Evolutionary conservation across 306 rosid genomes (phyloP), one percentile per base, ranked within the genome.

Genomic region (Lotus japonicus): DNA sequence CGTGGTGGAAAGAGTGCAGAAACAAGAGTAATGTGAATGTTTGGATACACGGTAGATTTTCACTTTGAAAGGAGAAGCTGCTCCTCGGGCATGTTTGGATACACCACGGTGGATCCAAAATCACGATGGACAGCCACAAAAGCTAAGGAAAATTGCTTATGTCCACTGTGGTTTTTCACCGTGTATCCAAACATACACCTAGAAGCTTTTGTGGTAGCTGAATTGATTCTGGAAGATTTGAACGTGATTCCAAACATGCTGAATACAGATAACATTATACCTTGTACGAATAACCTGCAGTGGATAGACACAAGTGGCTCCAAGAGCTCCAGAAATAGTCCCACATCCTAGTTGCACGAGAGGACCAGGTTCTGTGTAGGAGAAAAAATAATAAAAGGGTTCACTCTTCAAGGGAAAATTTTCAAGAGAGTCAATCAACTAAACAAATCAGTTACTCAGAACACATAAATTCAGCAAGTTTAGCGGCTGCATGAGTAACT

Each of bases 231-330:
- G 43, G 2, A 38, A 31, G 36, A 31, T 31, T 1, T 31, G 36
- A 31, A 31, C 1, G 7, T 31, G 36, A 31, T 0, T 31, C 7
- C 7, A 31, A 31, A 31, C 7, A 5, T 5, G 36, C 36, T 31
- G 36, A 31, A 31, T 41, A 9, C 45, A 9, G n/a, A 58, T 12
- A 66, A 18, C 17, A 11, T n/a, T 0, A 35, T 83, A 83, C 87
- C 87, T 83, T 13, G 87, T 83, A 8, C 87, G 84, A 70, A 83
- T 76, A 51, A 83, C 87, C 77, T 83, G 87, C 58, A 83, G 66
- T 2, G 87, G 87, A 63, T 83, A 83, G 66, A 79, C 84, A 68
- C 79, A 82, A 42, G 84, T 79, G 68, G 87, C 87, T 49, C 82
- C 84, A 75, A 76, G 74, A 10, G 84, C 76, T 58, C 82, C 87